Evolutionary conservation across 2,329 filamentous ascomycete genomes (phyloP), one percentile per base, ranked within the genome.

Genomic region (Mariannaea sp.): DNA sequence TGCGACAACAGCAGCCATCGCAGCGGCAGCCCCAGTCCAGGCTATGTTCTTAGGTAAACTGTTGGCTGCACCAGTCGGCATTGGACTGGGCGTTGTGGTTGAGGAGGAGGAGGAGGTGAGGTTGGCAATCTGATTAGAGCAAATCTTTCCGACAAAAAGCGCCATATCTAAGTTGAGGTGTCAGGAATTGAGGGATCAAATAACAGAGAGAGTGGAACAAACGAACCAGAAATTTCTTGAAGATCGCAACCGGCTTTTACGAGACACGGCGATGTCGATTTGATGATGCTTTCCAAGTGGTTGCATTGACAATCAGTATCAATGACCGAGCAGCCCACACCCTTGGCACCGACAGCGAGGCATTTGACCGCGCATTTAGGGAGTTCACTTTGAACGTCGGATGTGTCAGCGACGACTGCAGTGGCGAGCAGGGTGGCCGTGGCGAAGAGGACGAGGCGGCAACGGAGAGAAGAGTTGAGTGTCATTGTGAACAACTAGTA

Each of bases 221-320:
- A 68, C 70, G 12, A 69, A 77, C 75, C 59, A 27, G 64, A 62
- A 16, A 75, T 60, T 8, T 75, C 70, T 3, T 71, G 63, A n/a
- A 68, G 48, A 32, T 53, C 58, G 59, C 74, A 76, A 17, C 68
- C 65, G 9, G 64, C 67, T 3, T 63, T 56, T 5, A 70, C 65
- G 20, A 77, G 62, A 55, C 75, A 78, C 20, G 68, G 65, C 32
- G 70, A 59, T 24, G 72, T 68, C 7, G 63, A 59, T 22, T 64
- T 49, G 7, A 69, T 71, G 47, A 78, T 68, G 33, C 64, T 60
- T 29, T 69, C 60, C 14, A 71, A 53, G 32, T 75, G 70, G 42
- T 40, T 38, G 64, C 76, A 78, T 52, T 71, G 70, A 66, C 76
- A 78, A 12, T 47, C 57, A 36, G 69, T 59, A 60, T 78, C 73